Conservation (phyloP, 1,139 yeast species). For the Pneumocystis sp. region DNA sequence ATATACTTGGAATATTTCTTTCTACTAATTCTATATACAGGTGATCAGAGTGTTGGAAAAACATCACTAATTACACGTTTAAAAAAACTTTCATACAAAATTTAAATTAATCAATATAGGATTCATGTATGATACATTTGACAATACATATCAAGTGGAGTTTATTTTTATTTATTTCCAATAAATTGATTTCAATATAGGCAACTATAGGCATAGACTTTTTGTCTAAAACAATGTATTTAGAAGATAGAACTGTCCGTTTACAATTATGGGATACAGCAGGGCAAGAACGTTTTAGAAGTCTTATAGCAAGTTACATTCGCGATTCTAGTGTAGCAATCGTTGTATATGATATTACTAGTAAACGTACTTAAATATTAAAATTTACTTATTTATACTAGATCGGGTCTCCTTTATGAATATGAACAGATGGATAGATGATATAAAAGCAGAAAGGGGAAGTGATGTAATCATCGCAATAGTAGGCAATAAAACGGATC, state of each 20-base stretch:
- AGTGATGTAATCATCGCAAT: slow-evolving; percentile 52
- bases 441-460: slow-evolving; percentile 62
- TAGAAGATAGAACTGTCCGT: slow-evolving; percentile 59
- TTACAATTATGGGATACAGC: slow-evolving; percentile 94
- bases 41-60: slow-evolving; percentile 49
- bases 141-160: slow-evolving; percentile 59
- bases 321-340: slow-evolving; percentile 96
- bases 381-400: slow-evolving; percentile 16
- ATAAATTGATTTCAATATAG: slow-evolving; percentile 21
- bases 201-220: slow-evolving; percentile 97
- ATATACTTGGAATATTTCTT: slow-evolving; percentile 39
- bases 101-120: not conserved
- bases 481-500: slow-evolving; percentile 72
- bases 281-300: slow-evolving; percentile 92
- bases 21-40: slow-evolving; percentile 17
- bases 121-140: slow-evolving; percentile 88
- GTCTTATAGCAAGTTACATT: slow-evolving; percentile 84
- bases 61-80: slow-evolving; percentile 88
- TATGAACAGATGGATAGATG: slow-evolving; percentile 71
- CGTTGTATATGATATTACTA: slow-evolving; percentile 84
- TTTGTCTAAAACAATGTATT: slow-evolving; percentile 70
- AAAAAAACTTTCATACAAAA: not conserved
- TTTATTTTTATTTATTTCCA: not conserved
- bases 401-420: slow-evolving; percentile 55
- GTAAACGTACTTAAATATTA: slow-evolving; percentile 25